Percentiles rank a stretch among this genome's conserved stretches.
These are phyloP conservation scores for Immersiporthe knoxdaviesiana DNA, from an alignment of 2,329 filamentous ascomycete species.

Conservation along the genomic window DNA sequence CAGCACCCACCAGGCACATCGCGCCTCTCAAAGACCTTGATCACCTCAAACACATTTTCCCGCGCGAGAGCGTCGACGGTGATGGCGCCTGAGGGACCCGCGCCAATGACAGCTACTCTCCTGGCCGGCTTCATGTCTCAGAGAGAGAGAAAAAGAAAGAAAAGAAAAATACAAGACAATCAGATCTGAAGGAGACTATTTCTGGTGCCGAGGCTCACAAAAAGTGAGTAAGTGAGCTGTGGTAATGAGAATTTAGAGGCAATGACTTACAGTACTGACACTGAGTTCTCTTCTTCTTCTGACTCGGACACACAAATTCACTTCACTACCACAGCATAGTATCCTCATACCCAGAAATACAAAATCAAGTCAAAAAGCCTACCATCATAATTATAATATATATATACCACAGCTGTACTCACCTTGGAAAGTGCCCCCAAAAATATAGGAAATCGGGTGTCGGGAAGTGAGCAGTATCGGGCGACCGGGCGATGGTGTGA, in stretches of 20 bases:
- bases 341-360: too few species aligned
- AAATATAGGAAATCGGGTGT: not conserved
- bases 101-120: conserved; percentile 58
- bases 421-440: too few species aligned
- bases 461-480: not conserved
- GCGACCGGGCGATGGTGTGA: conserved; percentile 1
- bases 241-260: not conserved
- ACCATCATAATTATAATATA: too few species aligned
- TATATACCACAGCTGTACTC: not conserved
- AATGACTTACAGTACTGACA: not conserved
- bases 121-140: conserved; percentile 25
- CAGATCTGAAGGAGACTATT: not conserved
- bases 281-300: not conserved
- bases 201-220: not conserved
- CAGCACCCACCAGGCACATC: conserved; percentile 59
- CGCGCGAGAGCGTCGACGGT: conserved; percentile 59
- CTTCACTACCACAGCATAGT: too few species aligned
- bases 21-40: conserved; percentile 62
- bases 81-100: conserved; percentile 61
- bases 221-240: not conserved
- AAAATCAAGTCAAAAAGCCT: too few species aligned
- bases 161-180: too few species aligned
- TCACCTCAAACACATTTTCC: conserved; percentile 58
- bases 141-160: too few species aligned
- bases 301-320: not conserved